Percentiles rank a stretch among this genome's conserved stretches.
Conservation (phyloP, 2,329 filamentous ascomycete species). For the Fusarium hainanense region DNA sequence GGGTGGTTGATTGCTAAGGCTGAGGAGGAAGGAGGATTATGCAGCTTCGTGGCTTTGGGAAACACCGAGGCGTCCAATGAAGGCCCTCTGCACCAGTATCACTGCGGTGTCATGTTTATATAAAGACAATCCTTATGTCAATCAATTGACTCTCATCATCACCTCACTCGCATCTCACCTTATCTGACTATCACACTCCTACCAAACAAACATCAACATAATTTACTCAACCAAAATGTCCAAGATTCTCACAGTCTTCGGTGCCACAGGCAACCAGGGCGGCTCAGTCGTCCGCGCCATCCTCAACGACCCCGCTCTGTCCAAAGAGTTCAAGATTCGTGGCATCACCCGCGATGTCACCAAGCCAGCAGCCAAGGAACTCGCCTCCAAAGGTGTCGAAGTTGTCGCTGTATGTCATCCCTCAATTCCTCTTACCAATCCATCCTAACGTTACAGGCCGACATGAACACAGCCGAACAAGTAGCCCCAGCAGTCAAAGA, state of each 20-base stretch:
- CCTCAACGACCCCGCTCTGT: slow-evolving; percentile 59
- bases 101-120: slow-evolving; percentile 11
- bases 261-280: slow-evolving; percentile 62
- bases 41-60: slow-evolving; percentile 1
- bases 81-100: background rate
- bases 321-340: slow-evolving; percentile 57
- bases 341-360: slow-evolving; percentile 59
- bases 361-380: slow-evolving; percentile 53
- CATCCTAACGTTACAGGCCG: slow-evolving; percentile 48
- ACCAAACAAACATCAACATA: no score
- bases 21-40: background rate
- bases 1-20: slow-evolving; percentile 29
- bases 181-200: no score
- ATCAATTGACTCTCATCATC: background rate
- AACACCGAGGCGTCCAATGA: background rate
- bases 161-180: no score
- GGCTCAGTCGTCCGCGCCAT: slow-evolving; percentile 59
- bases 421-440: no score
- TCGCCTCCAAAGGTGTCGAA: slow-evolving; percentile 56
- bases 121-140: slow-evolving; percentile 2
- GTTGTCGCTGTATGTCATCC: slow-evolving; percentile 51
- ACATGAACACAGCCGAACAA: slow-evolving; percentile 53
- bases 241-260: slow-evolving; percentile 58
- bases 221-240: slow-evolving; percentile 45
- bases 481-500: slow-evolving; percentile 54